Percentiles rank a stretch among this genome's conserved stretches.
Conservation (phyloP, 2,329 filamentous ascomycete genomes). For the Cladophialophora exuberans region DNA sequence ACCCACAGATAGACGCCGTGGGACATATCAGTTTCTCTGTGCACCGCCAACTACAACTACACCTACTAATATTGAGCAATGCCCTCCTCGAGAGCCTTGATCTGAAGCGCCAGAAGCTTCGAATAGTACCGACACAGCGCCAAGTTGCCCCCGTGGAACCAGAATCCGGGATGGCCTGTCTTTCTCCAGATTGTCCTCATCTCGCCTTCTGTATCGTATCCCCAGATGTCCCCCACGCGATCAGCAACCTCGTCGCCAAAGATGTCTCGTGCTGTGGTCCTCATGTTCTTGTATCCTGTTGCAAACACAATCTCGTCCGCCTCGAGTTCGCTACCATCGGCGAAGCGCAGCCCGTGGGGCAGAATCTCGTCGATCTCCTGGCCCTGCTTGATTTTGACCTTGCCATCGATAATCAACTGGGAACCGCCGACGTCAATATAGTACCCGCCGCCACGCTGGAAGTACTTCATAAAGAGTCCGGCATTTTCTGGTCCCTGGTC, state of each 20-base stretch:
- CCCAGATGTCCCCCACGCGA: constrained; percentile 64
- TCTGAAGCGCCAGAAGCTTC: constrained; percentile 54
- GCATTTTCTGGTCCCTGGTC: constrained; percentile 61
- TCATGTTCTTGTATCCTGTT: constrained; percentile 69
- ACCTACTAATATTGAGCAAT: constrained; percentile 12
- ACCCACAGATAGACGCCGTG: background rate
- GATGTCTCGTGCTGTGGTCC: constrained; percentile 60
- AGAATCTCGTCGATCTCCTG: constrained; percentile 60
- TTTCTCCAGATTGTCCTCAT: constrained; percentile 63
- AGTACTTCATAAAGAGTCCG: constrained; percentile 65
- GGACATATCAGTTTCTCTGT: background rate
- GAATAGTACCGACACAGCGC: constrained; percentile 67
- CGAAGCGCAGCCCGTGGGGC: constrained; percentile 53
- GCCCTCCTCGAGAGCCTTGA: constrained; percentile 42
- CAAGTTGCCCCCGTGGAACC: constrained; percentile 69
- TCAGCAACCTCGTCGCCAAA: constrained; percentile 66
- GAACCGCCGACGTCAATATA: constrained; percentile 71
- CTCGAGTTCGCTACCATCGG: constrained; percentile 61
- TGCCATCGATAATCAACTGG: constrained; percentile 64
- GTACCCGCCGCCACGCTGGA: constrained; percentile 69
- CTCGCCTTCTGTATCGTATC: constrained; percentile 60
- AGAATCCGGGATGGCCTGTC: constrained; percentile 67
- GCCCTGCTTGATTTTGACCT: constrained; percentile 67
- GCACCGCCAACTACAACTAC: no score
- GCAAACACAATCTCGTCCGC: constrained; percentile 68